Percentiles rank a stretch among this genome's conserved stretches.
Conservation (phyloP, 805 yeast genomes). For the Ogataea chonburiensis region DNA sequence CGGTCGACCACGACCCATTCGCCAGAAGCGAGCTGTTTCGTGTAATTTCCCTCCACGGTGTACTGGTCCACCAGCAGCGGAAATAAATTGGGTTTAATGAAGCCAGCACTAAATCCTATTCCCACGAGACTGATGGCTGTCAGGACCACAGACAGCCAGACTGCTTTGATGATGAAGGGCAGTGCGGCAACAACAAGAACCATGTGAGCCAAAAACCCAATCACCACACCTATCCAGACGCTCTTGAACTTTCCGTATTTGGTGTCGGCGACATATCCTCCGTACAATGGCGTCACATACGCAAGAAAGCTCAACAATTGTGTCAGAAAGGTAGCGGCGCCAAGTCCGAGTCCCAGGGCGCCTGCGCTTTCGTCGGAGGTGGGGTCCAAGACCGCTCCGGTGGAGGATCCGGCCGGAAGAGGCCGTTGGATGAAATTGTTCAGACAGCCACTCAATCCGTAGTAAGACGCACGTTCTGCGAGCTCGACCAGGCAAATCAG, state of each 20-base stretch:
- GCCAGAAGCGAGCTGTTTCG: slow-evolving; percentile 49
- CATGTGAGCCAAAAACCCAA: slow-evolving; percentile 47
- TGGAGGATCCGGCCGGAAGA: slow-evolving; percentile 44
- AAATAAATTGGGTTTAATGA: slow-evolving; percentile 51
- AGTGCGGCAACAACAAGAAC: slow-evolving; percentile 47
- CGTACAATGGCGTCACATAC: slow-evolving; percentile 47
- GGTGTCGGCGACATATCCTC: slow-evolving; percentile 53
- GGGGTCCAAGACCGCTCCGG: slow-evolving; percentile 38
- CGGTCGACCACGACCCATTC: slow-evolving; percentile 58
- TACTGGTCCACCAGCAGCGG: slow-evolving; percentile 60
- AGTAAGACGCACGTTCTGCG: slow-evolving; percentile 56
- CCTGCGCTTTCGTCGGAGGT: slow-evolving; percentile 44
- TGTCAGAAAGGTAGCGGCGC: slow-evolving; percentile 45
- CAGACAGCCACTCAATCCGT: slow-evolving; percentile 46
- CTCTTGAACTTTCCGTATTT: slow-evolving; percentile 45
- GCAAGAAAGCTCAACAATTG: slow-evolving; percentile 46
- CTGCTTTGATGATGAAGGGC: slow-evolving; percentile 37
- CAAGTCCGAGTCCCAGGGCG: slow-evolving; percentile 47
- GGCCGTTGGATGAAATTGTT: slow-evolving; percentile 52
- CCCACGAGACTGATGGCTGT: slow-evolving; percentile 39
- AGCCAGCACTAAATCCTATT: slow-evolving; percentile 48
- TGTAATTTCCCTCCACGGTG: slow-evolving; percentile 52
- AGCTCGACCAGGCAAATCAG: slow-evolving; percentile 41
- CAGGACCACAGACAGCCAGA: slow-evolving; percentile 31
- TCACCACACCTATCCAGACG: slow-evolving; percentile 45